These are phyloP conservation scores for Gossypium herbaceum DNA, from an alignment of 345 rosid genomes.

Conservation along the genomic window DNA sequence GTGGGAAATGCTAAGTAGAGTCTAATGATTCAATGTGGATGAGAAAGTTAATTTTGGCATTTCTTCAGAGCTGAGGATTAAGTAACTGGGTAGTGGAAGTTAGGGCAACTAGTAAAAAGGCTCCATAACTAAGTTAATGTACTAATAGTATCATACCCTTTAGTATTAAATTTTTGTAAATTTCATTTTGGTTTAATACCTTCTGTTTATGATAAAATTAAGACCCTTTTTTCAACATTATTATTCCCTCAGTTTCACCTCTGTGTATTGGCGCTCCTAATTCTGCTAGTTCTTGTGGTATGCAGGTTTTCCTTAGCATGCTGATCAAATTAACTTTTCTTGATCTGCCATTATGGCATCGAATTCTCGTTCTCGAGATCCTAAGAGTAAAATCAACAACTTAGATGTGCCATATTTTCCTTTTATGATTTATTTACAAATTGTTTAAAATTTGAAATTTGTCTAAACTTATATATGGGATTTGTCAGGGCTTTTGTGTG, in stretches of 20 bases:
- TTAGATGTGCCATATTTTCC: conserved; percentile 1
- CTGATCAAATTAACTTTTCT: conserved; percentile 82
- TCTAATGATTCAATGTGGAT: neutral
- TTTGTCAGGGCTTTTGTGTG: conserved; percentile 87
- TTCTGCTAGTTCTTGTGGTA: conserved; percentile 5
- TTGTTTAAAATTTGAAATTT: conserved; percentile 5
- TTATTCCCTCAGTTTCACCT: neutral
- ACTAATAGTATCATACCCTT: neutral
- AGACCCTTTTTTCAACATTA: neutral
- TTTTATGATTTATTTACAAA: neutral
- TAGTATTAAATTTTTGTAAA: neutral
- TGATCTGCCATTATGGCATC: conserved; percentile 97
- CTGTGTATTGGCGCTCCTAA: conserved; percentile 10
- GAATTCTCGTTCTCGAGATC: conserved; percentile 98
- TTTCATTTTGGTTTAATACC: neutral
- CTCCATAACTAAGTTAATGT: neutral
- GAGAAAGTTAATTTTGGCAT: neutral
- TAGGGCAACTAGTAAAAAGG: neutral
- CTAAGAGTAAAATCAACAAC: conserved; percentile 63
- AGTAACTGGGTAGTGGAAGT: neutral
- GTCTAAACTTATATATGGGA: conserved; percentile 25
- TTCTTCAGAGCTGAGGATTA: neutral
- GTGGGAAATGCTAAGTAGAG: neutral
- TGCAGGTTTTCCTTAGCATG: conserved; percentile 98
- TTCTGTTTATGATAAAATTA: neutral